These are phyloP conservation scores for Penicillium dipodomyicola DNA, from an alignment of 495 filamentous ascomycete genomes.

Conservation along the genomic window DNA sequence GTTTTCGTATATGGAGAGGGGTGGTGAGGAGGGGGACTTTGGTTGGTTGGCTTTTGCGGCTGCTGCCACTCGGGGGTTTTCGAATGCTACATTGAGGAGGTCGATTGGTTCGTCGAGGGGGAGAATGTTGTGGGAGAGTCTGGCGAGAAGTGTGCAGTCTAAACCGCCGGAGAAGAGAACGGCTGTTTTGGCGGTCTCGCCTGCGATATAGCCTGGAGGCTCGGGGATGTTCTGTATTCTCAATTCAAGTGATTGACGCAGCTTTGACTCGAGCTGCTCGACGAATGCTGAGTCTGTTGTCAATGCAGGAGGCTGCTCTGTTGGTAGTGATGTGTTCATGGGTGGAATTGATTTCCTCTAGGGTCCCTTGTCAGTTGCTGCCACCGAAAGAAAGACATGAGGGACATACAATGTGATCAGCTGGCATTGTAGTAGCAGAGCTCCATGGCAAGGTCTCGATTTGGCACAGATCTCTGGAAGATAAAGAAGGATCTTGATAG, in stretches of 20 bases:
- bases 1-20: conserved; percentile 61
- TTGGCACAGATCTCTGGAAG: conserved; percentile 18
- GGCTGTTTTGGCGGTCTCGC: conserved; percentile 56
- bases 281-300: conserved; percentile 53
- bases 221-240: conserved; percentile 67
- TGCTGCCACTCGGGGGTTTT: conserved; percentile 76
- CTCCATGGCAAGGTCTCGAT: conserved; percentile 37
- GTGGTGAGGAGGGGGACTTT: conserved; percentile 3
- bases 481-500: conserved; percentile 5
- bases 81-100: conserved; percentile 93
- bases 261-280: conserved; percentile 51
- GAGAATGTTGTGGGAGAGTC: conserved; percentile 76
- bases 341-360: conserved; percentile 58
- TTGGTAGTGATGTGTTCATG: conserved; percentile 58
- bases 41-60: conserved; percentile 19
- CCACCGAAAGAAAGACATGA: not conserved
- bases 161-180: conserved; percentile 93
- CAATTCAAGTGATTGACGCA: conserved; percentile 62
- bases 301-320: conserved; percentile 35
- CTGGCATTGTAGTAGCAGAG: conserved; percentile 21
- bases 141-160: conserved; percentile 86
- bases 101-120: conserved; percentile 69
- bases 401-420: conserved; percentile 41
- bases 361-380: conserved; percentile 9
- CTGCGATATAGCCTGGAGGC: conserved; percentile 37